Base-by-base conservation (phyloP, 2,329 filamentous ascomycete species). In the Colletotrichum brevisporum region DNA sequence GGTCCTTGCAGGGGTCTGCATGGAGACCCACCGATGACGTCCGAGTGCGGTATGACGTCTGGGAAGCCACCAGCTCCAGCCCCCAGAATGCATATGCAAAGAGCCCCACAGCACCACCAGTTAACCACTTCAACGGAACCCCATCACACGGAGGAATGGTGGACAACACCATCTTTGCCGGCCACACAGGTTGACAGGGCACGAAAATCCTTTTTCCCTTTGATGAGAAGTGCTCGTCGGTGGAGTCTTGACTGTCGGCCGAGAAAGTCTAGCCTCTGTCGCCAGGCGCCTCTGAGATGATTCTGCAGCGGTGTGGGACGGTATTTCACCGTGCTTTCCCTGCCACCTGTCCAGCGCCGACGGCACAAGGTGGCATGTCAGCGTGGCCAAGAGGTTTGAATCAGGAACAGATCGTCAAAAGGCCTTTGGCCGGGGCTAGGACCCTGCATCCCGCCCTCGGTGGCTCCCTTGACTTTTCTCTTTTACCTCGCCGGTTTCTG, bases 31-130 rank as follows among this genome's bases (percentile, higher is more conserved):
- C 61, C 62, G 52, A 70, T 70, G 67, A 70, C 67, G 67, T 67
- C 54, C 45, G 41, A 53, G 58, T 57, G 63, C 57, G 63, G 57
- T 63, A 70, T 70, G 67, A 70, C 67, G 67, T 70, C 56, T 67
- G 39, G 45, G 36, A 57, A 47, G 31, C 31, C 16, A 26, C 56
- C 26, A 67, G 56, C 56, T 48, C 63, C 63, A 67, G 43, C 56
- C 67, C 60, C 66, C 50, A 67, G 63, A 67, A 39, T 67, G 63
- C 63, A 68, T 70, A 68, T 63, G 62, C 63, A 69, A 21, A 21
- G 39, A 39, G 47, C 53, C 61, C 56, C 36, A 52, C 63, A 52
- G 57, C 67, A 67, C 63, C 24, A 56, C 57, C 48, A 66, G 45
- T 60, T 56, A 41, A 69, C 66, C 66, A 69, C 55, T n/a, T 69